Evolutionary conservation across 1,284 basidiomycete genomes (phyloP).

Genomic region (Sporisorium graminicola): DNA sequence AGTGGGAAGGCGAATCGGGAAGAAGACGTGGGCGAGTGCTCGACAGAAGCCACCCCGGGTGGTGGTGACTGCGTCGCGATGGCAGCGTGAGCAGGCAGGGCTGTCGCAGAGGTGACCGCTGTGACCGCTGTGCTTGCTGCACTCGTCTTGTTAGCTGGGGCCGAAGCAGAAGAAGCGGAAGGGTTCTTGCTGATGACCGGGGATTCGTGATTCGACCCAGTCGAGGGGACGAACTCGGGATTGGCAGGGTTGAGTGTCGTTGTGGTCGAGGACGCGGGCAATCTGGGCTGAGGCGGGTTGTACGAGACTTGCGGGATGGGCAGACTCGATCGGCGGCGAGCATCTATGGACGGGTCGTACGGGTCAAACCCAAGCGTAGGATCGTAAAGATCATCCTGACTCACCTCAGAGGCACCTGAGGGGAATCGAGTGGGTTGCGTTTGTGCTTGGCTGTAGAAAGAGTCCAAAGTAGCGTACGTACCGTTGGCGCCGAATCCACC

Average conservation of each 20-base stretch:
- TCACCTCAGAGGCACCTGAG: conserved; percentile 39
- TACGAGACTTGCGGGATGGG: conserved; percentile 37
- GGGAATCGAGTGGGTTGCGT: conserved; percentile 26
- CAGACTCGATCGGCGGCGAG: conserved; percentile 44
- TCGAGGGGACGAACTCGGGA: conserved; percentile 56
- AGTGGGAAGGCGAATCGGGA: conserved; percentile 52
- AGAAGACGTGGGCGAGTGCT: conserved; percentile 50
- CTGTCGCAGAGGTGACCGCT: conserved; percentile 4
- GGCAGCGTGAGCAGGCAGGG: conserved; percentile 15
- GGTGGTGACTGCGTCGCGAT: conserved; percentile 31
- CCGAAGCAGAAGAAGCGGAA: not conserved
- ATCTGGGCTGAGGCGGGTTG: conserved; percentile 12
- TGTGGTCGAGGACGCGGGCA: conserved; percentile 18
- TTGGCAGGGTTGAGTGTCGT: conserved; percentile 54
- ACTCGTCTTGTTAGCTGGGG: not conserved
- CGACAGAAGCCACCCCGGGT: conserved; percentile 30
- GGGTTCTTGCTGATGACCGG: conserved; percentile 38
- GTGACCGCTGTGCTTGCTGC: not conserved
- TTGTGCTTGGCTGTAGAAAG: conserved; percentile 27
- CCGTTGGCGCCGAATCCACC: conserved; percentile 19
- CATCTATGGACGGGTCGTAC: conserved; percentile 43
- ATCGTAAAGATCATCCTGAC: conserved; percentile 51
- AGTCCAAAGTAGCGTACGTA: conserved; percentile 20
- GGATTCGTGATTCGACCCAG: conserved; percentile 44
- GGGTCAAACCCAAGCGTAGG: conserved; percentile 49